These are phyloP conservation scores for Xylariaceae sp. DNA, from an alignment of 2,329 filamentous ascomycete genomes.

Conservation along the genomic window DNA sequence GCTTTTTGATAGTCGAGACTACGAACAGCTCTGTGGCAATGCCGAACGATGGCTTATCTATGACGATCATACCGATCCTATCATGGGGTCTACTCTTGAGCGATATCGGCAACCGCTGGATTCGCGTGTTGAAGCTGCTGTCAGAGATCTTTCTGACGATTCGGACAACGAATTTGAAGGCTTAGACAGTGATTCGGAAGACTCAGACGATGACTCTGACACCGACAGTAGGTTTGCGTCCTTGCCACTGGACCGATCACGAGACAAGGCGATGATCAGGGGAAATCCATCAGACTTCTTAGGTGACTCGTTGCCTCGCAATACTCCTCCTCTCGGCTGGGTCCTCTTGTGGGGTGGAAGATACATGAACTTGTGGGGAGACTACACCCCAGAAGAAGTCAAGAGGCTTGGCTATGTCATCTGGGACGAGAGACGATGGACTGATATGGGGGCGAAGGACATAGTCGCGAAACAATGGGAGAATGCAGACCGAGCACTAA, in stretches of 20 bases:
- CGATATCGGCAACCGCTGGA: no score
- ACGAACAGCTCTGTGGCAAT: background rate
- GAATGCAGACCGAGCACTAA: no score
- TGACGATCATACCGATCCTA: background rate
- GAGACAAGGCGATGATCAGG: background rate
- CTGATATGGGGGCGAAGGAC: background rate
- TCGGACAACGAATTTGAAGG: background rate
- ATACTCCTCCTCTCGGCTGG: constrained; percentile 13
- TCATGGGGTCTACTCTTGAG: background rate
- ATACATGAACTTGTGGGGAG: constrained; percentile 15
- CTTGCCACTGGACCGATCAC: no score
- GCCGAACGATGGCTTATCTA: background rate
- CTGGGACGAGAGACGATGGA: constrained; percentile 15
- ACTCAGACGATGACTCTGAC: background rate
- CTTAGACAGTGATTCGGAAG: background rate
- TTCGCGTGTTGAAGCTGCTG: no score
- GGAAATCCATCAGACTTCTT: background rate
- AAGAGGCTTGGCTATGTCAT: constrained; percentile 13
- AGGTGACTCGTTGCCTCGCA: constrained; percentile 7
- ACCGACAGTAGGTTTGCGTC: background rate
- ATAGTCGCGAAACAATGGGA: constrained; percentile 5
- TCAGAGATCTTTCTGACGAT: background rate
- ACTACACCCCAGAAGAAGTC: background rate
- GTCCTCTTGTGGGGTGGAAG: constrained; percentile 11
- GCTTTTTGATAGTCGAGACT: background rate